Evolutionary conservation across 768 basidiomycete genomes (phyloP).

Genomic region (Dacryopinax primogenitus): DNA sequence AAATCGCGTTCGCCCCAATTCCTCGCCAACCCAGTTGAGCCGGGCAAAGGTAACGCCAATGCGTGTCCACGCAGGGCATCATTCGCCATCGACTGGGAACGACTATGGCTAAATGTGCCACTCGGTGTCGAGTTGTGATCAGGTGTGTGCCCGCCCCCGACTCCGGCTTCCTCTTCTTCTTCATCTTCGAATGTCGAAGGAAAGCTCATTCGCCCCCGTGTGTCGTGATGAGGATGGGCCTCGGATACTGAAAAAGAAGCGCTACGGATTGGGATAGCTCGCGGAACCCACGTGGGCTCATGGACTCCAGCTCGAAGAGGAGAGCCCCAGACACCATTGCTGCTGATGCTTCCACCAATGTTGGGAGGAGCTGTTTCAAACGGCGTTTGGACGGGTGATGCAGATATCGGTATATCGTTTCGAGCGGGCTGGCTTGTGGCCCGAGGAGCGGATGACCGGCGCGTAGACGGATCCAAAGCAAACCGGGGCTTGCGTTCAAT

Average conservation of each 20-base stretch:
- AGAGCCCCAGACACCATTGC: background rate
- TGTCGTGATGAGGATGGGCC: background rate
- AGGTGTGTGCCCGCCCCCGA: background rate
- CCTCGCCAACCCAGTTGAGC: background rate
- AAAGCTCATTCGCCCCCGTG: conserved; percentile 29
- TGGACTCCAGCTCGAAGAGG: background rate
- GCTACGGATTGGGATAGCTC: background rate
- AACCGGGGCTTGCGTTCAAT: conserved; percentile 2
- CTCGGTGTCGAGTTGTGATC: background rate
- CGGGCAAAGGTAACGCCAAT: background rate
- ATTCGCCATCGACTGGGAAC: background rate
- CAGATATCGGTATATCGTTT: background rate
- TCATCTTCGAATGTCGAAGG: conserved; percentile 73
- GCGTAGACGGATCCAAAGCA: background rate
- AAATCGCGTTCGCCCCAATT: conserved; percentile 1
- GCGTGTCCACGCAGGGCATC: background rate
- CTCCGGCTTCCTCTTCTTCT: conserved; percentile 29
- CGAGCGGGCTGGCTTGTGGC: background rate
- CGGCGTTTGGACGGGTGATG: background rate
- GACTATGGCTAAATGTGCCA: background rate
- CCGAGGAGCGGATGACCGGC: background rate
- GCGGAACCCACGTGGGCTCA: background rate
- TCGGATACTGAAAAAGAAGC: conserved; percentile 2
- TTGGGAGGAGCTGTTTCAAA: background rate
- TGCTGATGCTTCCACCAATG: background rate